These are phyloP conservation scores for Kluyveromyces siamensis DNA, from an alignment of 805 yeast species.

Conservation along the genomic window DNA sequence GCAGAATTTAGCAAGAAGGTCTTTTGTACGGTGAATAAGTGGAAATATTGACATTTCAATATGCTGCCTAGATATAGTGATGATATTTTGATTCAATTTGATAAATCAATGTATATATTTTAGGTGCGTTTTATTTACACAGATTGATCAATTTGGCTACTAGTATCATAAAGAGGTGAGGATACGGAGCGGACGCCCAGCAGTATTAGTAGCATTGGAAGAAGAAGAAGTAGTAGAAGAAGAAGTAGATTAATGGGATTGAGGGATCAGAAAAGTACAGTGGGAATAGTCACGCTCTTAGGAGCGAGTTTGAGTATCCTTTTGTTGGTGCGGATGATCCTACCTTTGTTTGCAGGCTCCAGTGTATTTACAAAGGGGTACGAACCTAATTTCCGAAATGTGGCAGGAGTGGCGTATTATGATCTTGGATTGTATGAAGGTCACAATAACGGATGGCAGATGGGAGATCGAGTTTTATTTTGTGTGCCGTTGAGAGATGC, in stretches of 20 bases:
- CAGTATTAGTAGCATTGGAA: too few species aligned
- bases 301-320: slow-evolving; percentile 5
- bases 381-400: slow-evolving; percentile 29
- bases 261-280: neutral
- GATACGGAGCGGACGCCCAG: too few species aligned
- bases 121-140: too few species aligned
- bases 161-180: too few species aligned
- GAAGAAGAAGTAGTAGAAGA: neutral
- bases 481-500: slow-evolving; percentile 93
- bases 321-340: slow-evolving; percentile 3
- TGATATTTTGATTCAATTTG: too few species aligned
- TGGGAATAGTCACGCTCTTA: slow-evolving; percentile 3
- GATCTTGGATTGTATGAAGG: slow-evolving; percentile 65
- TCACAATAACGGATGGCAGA: slow-evolving; percentile 67
- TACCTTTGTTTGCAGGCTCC: slow-evolving; percentile 6
- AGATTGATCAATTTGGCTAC: too few species aligned
- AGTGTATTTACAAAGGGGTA: slow-evolving; percentile 9
- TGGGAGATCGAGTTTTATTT: slow-evolving; percentile 67
- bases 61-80: too few species aligned
- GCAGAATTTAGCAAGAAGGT: too few species aligned
- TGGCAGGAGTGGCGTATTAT: slow-evolving; percentile 50
- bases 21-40: too few species aligned
- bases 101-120: too few species aligned
- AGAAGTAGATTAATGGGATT: neutral
- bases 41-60: too few species aligned